Evolutionary conservation across 148 eudicot genomes (phyloP).

Genomic region (Heliosperma pusillum): DNA sequence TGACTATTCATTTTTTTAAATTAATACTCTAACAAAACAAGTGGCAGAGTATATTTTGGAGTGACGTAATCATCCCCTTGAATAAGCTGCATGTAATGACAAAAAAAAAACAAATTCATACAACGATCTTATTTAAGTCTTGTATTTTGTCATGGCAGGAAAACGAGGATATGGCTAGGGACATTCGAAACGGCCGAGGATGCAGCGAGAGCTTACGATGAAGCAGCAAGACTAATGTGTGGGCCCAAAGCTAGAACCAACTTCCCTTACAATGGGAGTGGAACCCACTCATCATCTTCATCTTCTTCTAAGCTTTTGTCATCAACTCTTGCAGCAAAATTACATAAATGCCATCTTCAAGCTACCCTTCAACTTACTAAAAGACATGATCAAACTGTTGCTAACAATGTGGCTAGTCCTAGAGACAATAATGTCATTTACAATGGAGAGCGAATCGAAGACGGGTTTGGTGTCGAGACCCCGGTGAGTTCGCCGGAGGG

Average conservation of each 20-base stretch:
- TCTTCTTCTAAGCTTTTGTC: constrained; percentile 63
- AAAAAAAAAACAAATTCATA: too few species aligned
- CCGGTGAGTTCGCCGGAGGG: constrained; percentile 24
- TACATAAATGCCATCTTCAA: constrained; percentile 61
- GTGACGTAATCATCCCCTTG: too few species aligned
- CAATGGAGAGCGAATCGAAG: constrained; percentile 14
- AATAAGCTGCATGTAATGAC: too few species aligned
- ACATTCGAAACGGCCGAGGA: constrained; percentile 77
- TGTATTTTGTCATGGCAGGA: constrained; percentile 30
- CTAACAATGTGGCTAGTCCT: constrained; percentile 17
- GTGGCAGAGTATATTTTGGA: too few species aligned
- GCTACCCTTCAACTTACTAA: constrained; percentile 54
- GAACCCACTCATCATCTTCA: not conserved
- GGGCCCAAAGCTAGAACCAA: constrained; percentile 67
- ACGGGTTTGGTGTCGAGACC: not conserved
- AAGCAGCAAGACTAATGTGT: constrained; percentile 75
- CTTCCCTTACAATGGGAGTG: constrained; percentile 46
- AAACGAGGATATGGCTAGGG: constrained; percentile 78
- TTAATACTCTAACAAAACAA: too few species aligned
- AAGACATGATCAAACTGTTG: constrained; percentile 19
- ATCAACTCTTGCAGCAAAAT: constrained; percentile 59
- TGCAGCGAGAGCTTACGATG: constrained; percentile 75
- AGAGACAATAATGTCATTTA: constrained; percentile 16
- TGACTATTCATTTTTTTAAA: too few species aligned
- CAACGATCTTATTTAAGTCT: too few species aligned